phyloP scores from a whole-genome alignment of 352 stramenopile genomes.

The Hyaloperonospora brassicae region DNA sequence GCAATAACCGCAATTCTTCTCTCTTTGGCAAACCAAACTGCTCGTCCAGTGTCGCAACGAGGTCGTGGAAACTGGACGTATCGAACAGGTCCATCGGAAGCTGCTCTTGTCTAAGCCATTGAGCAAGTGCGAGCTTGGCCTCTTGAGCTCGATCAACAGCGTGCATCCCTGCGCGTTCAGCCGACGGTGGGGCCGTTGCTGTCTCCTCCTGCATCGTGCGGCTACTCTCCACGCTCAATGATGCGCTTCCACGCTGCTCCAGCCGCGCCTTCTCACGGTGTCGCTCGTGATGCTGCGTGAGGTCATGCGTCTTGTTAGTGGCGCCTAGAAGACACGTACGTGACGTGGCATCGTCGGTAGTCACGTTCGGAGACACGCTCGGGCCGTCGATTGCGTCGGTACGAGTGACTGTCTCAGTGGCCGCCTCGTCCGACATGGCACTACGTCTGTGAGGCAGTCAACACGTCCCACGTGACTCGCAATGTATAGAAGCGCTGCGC shows the following conservation, averaged over 20 bases:
- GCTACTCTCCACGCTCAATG: conserved; percentile 10
- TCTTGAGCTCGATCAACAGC: conserved; percentile 12
- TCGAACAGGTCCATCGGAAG: conserved; percentile 36
- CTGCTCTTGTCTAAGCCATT: conserved; percentile 40
- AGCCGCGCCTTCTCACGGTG: conserved; percentile 43
- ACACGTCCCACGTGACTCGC: too few relatives aligned
- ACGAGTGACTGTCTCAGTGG: conserved; percentile 48
- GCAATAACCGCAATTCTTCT: conserved; percentile 24
- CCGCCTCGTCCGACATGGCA: conserved; percentile 39
- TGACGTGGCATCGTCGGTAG: conserved; percentile 31
- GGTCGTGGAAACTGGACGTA: conserved; percentile 29
- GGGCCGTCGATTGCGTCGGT: conserved; percentile 42
- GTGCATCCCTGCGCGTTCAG: conserved; percentile 7
- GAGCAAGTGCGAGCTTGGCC: conserved; percentile 30
- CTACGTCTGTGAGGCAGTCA: too few relatives aligned
- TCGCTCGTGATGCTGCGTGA: conserved; percentile 51
- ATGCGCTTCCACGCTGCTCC: conserved; percentile 33
- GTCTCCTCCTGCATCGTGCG: conserved; percentile 15
- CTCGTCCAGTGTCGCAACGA: conserved; percentile 31
- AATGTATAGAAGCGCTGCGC: too few relatives aligned
- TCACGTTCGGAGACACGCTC: conserved; percentile 38
- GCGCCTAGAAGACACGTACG: conserved; percentile 41
- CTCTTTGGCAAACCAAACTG: conserved; percentile 24
- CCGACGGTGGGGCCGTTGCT: conserved; percentile 5
- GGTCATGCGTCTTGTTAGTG: conserved; percentile 54